A percentile compares a stretch with the other conserved stretches of the same genome.
Conservation (phyloP, 371 early-diverging fungal species). For the Actinomortierella ambigua region DNA sequence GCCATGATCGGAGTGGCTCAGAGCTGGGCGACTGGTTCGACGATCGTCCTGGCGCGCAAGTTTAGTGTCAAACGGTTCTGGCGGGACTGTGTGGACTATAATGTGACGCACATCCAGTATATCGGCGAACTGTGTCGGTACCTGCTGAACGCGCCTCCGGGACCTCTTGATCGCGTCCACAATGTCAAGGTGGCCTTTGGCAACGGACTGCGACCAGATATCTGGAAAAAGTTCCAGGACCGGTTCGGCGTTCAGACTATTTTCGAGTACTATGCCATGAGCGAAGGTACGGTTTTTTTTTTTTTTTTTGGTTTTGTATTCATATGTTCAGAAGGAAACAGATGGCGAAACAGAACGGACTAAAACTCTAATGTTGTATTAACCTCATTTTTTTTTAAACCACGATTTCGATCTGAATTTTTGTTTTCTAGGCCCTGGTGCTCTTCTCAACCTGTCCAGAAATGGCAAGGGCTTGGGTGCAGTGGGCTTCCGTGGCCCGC, state of each 20-base stretch:
- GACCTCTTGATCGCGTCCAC: constrained; percentile 56
- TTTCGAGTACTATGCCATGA: constrained; percentile 43
- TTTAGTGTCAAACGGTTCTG: constrained; percentile 34
- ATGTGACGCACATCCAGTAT: constrained; percentile 50
- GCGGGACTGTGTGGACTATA: constrained; percentile 27
- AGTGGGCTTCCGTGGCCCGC: constrained; percentile 55
- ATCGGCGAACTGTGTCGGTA: constrained; percentile 78
- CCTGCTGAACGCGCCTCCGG: constrained; percentile 56
- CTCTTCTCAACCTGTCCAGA: constrained; percentile 17
- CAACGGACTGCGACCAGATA: constrained; percentile 74
- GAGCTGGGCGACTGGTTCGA: constrained; percentile 22
- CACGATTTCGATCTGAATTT: constrained; percentile 22
- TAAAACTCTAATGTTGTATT: constrained; percentile 47
- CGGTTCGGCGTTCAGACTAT: constrained; percentile 38
- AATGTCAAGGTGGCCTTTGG: constrained; percentile 62
- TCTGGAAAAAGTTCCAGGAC: constrained; percentile 63
- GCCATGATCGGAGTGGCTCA: constrained; percentile 36
- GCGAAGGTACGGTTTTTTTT: constrained; percentile 21
- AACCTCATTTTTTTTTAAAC: too few species aligned
- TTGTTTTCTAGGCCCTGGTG: constrained; percentile 8
- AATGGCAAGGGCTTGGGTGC: constrained; percentile 48
- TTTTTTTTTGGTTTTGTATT: neutral
- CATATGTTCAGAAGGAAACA: too few species aligned
- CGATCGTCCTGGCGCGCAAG: constrained; percentile 37
- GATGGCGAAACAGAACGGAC: too few species aligned